phyloP scores from a whole-genome alignment of 768 basidiomycete species.

The Suillus discolor region DNA sequence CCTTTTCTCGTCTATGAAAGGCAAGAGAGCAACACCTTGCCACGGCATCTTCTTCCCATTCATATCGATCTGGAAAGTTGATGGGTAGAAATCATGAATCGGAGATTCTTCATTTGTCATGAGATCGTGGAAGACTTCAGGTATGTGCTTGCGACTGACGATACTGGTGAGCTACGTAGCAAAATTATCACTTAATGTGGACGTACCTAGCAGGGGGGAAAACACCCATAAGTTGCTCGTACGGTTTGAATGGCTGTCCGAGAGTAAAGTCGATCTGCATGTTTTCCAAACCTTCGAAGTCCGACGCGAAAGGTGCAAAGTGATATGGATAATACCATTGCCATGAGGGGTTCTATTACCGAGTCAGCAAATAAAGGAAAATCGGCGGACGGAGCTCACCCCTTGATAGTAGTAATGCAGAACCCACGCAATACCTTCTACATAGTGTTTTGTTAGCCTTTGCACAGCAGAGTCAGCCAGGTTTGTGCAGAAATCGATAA shows the following conservation, averaged over 20 bases:
- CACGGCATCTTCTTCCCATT: constrained; percentile 99
- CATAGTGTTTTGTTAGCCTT: constrained; percentile 81
- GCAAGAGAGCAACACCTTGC: constrained; percentile 96
- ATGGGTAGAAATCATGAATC: constrained; percentile 95
- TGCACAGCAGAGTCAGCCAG: constrained; percentile 9
- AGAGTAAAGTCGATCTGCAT: constrained; percentile 80
- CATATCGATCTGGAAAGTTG: constrained; percentile 96
- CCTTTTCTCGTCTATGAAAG: constrained; percentile 89
- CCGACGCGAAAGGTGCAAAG: constrained; percentile 96
- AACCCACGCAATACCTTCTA: constrained; percentile 96
- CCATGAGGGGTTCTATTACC: constrained; percentile 83
- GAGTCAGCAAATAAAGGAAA: constrained; percentile 10
- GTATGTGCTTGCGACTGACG: constrained; percentile 84
- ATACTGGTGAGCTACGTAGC: not conserved
- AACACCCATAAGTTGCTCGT: constrained; percentile 97
- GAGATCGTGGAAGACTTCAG: constrained; percentile 78
- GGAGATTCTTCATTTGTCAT: constrained; percentile 89
- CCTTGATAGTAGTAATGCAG: constrained; percentile 98
- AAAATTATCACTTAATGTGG: constrained; percentile 4
- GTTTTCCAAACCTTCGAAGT: constrained; percentile 78
- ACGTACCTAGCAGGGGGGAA: constrained; percentile 90
- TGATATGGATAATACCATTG: constrained; percentile 99
- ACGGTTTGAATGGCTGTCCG: constrained; percentile 93
- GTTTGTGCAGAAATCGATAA: constrained; percentile 8
- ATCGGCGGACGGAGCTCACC: constrained; percentile 45